Conservation (phyloP, 495 filamentous ascomycete genomes). For the Penicillium ochrochloron region DNA sequence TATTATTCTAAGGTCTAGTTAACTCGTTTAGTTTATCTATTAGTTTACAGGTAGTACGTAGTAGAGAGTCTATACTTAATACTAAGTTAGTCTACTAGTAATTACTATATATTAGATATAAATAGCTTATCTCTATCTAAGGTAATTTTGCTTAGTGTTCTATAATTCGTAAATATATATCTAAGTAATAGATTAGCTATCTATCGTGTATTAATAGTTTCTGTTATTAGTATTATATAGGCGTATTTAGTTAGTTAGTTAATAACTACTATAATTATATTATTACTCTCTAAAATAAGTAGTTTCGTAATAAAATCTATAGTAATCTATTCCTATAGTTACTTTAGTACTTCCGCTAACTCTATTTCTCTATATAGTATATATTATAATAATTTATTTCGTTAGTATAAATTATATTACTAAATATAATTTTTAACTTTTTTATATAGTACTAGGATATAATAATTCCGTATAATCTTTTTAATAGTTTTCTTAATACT, state of each 20-base stretch:
- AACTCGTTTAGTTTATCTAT: neutral
- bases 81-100: neutral
- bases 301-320: constrained; percentile 6
- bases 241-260: constrained; percentile 4
- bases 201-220: neutral
- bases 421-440: neutral
- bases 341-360: neutral
- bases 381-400: neutral
- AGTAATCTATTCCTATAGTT: constrained; percentile 1
- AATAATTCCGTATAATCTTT: neutral
- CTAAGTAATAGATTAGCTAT: neutral
- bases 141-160: neutral
- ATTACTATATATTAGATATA: constrained; percentile 11
- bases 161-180: neutral
- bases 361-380: neutral
- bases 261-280: constrained; percentile 6
- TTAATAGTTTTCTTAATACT: neutral
- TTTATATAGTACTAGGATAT: neutral
- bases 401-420: neutral
- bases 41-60: neutral
- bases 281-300: neutral
- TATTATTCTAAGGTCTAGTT: constrained; percentile 1
- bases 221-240: neutral
- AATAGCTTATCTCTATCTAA: constrained; percentile 2
- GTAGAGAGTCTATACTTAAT: constrained; percentile 6